These are phyloP conservation scores for Rubroboletus pulcherrimus DNA, from an alignment of 768 basidiomycete species.

Conservation along the genomic window DNA sequence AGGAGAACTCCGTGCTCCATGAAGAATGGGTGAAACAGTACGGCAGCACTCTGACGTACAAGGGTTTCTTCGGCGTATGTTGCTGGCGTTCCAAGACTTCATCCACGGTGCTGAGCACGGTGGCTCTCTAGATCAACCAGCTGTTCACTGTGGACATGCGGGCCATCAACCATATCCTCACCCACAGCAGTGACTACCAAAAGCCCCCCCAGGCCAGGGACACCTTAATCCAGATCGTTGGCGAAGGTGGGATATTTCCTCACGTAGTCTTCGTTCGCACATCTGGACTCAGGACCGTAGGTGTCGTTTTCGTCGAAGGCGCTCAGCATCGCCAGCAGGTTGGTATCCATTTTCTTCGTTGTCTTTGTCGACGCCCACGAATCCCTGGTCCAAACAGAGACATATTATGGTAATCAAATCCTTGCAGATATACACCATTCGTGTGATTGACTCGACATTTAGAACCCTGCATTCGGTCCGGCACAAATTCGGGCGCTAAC, in stretches of 20 bases:
- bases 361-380: not conserved
- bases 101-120: not conserved
- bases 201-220: conserved; percentile 31
- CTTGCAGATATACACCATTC: not conserved
- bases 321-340: conserved; percentile 39
- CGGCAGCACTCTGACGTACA: conserved; percentile 11
- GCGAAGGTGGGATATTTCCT: not conserved
- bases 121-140: conserved; percentile 28
- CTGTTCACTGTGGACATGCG: conserved; percentile 58
- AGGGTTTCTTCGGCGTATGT: conserved; percentile 9
- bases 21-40: conserved; percentile 17
- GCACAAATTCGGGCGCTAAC: conserved; percentile 58
- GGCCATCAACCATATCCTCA: conserved; percentile 59
- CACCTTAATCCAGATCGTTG: not conserved
- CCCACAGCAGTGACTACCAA: conserved; percentile 48
- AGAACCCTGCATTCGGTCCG: conserved; percentile 68
- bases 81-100: too few relatives aligned
- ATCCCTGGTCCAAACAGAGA: conserved; percentile 2
- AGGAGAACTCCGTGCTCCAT: conserved; percentile 7
- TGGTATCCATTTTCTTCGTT: not conserved
- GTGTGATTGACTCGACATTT: not conserved
- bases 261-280: not conserved
- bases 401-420: conserved; percentile 31
- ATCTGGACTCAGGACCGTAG: conserved; percentile 23
- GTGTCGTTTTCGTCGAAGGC: conserved; percentile 44